Conservation (phyloP, 2,329 filamentous ascomycete species). For the Xylariaceae sp. region DNA sequence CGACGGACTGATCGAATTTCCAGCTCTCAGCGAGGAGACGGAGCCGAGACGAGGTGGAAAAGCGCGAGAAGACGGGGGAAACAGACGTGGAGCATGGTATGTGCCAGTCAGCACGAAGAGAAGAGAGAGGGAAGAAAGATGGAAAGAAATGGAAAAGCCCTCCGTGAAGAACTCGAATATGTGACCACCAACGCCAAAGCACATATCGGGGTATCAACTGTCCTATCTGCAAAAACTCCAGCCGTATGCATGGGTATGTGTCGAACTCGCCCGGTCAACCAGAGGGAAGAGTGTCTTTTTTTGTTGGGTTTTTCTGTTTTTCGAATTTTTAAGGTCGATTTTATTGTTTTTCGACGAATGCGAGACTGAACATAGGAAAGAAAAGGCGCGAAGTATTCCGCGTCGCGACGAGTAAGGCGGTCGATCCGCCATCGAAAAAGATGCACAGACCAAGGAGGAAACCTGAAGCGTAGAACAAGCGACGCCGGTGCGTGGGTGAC, state of each 20-base stretch:
- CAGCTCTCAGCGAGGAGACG: too few relatives aligned
- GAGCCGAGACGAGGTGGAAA: neutral
- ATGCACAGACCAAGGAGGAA: too few relatives aligned
- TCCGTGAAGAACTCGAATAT: too few relatives aligned
- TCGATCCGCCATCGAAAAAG: neutral
- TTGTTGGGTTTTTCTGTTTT: slow-evolving; percentile 17
- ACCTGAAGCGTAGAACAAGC: too few relatives aligned
- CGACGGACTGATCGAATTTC: too few relatives aligned
- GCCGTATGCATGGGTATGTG: too few relatives aligned
- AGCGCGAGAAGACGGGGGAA: neutral
- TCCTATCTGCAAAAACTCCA: too few relatives aligned
- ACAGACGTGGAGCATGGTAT: neutral
- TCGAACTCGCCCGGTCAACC: slow-evolving; percentile 15
- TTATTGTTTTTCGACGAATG: neutral
- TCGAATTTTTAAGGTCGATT: neutral
- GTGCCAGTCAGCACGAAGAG: neutral
- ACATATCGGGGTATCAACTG: too few relatives aligned
- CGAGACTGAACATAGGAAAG: neutral
- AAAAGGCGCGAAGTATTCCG: neutral
- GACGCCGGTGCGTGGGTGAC: neutral
- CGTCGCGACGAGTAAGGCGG: neutral
- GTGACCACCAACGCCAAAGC: too few relatives aligned
- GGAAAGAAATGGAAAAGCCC: too few relatives aligned
- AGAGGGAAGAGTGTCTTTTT: slow-evolving; percentile 6
- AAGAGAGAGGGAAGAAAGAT: neutral